phyloP scores from a whole-genome alignment of 139 green algal species.

The Tetradesmus lagerheimii region DNA sequence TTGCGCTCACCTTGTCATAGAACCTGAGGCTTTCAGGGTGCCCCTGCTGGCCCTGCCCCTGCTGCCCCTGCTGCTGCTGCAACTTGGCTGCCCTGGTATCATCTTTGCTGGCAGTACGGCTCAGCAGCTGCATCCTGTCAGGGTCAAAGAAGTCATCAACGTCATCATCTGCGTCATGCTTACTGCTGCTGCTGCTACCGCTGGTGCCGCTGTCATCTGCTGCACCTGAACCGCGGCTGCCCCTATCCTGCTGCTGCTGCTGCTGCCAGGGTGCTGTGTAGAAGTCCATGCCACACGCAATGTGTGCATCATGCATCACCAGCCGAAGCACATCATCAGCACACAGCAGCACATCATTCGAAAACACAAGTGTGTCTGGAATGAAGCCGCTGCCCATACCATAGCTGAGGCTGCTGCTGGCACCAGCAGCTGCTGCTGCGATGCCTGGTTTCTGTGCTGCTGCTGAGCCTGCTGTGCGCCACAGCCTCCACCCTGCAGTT shows the following conservation, averaged over 20 bases:
- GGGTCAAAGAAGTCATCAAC: conserved; percentile 35
- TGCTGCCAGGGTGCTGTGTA: conserved; percentile 30
- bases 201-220: neutral
- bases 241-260: conserved; percentile 9
- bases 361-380: conserved; percentile 63
- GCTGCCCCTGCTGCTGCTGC: conserved; percentile 15
- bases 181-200: neutral
- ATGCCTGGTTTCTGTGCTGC: neutral
- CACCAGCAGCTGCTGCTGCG: neutral
- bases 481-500: neutral
- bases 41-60: neutral
- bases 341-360: conserved; percentile 79
- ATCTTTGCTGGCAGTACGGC: neutral
- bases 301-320: conserved; percentile 49
- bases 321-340: conserved; percentile 59
- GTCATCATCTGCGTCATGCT: neutral
- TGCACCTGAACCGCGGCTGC: neutral
- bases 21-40: conserved; percentile 36
- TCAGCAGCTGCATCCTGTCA: neutral
- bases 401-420: neutral
- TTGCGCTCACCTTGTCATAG: conserved; percentile 36
- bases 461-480: neutral
- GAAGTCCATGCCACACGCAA: conserved; percentile 76
- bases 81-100: neutral
- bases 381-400: conserved; percentile 9